These are phyloP conservation scores for Boletellus ananiceps DNA, from an alignment of 768 basidiomycete genomes.

Conservation along the genomic window DNA sequence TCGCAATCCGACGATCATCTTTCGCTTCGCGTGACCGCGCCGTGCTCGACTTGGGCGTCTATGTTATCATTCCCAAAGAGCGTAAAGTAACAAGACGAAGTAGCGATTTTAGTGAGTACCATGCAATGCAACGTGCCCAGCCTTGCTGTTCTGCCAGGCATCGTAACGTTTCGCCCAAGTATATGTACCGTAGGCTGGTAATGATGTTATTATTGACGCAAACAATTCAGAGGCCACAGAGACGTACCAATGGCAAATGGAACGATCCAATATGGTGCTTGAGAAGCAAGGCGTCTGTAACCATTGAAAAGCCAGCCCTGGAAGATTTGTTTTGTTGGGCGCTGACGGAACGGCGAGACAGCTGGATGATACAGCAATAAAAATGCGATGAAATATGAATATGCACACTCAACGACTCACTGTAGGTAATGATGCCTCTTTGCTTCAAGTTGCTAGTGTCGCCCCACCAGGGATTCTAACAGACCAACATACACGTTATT, in stretches of 20 bases:
- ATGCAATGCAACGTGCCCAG: constrained; percentile 60
- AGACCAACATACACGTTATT: constrained; percentile 2
- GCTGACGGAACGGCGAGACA: constrained; percentile 78
- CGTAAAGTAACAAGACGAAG: constrained; percentile 11
- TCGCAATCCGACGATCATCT: constrained; percentile 5
- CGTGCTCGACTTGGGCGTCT: constrained; percentile 8
- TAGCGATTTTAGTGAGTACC: constrained; percentile 20
- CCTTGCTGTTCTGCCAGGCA: constrained; percentile 71
- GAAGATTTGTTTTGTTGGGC: constrained; percentile 66
- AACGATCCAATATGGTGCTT: constrained; percentile 73
- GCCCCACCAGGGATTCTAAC: constrained; percentile 90
- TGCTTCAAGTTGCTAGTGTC: constrained; percentile 62
- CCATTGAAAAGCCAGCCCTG: constrained; percentile 84
- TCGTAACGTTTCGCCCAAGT: constrained; percentile 72
- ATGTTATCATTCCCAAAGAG: constrained; percentile 11
- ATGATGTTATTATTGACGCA: background rate
- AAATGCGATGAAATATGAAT: background rate
- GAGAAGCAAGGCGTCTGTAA: constrained; percentile 66
- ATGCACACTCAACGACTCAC: constrained; percentile 44
- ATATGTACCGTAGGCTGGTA: constrained; percentile 70
- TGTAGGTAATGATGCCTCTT: constrained; percentile 75
- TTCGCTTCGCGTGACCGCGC: background rate
- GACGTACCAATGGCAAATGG: constrained; percentile 75
- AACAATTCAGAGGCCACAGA: background rate
- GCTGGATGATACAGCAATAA: constrained; percentile 39